These are phyloP conservation scores for Rhodotorula sp. DNA, from an alignment of 1,284 basidiomycete genomes.

Conservation along the genomic window DNA sequence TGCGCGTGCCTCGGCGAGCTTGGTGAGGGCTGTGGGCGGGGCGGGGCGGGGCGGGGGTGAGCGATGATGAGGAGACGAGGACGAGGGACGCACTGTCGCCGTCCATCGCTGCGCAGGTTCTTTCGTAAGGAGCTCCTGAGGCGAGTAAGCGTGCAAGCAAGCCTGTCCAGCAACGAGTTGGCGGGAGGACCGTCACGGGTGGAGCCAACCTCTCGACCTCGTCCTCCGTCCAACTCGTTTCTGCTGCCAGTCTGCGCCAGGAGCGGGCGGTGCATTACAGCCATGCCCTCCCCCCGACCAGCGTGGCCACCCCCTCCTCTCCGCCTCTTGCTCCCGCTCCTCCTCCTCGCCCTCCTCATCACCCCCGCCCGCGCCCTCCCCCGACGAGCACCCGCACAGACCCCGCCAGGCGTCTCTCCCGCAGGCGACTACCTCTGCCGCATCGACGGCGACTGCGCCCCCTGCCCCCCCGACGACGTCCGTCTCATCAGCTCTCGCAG, in stretches of 20 bases:
- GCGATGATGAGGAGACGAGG: not conserved
- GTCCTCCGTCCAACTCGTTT: too few species aligned
- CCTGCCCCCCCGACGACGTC: slow-evolving; percentile 28
- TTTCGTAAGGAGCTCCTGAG: too few species aligned
- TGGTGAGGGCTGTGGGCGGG: slow-evolving; percentile 9
- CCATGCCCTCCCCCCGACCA: not conserved
- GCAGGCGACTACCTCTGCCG: slow-evolving; percentile 33
- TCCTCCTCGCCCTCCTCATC: not conserved
- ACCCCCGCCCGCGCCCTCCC: not conserved
- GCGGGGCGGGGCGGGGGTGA: not conserved
- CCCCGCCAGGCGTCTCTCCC: slow-evolving; percentile 8
- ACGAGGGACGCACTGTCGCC: slow-evolving; percentile 3
- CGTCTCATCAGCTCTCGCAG: not conserved
- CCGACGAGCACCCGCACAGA: not conserved
- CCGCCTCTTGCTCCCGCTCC: not conserved
- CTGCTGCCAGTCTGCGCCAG: too few species aligned
- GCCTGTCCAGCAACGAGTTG: too few species aligned
- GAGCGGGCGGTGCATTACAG: too few species aligned
- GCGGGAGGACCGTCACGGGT: too few species aligned
- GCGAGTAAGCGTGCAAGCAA: too few species aligned
- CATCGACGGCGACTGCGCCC: slow-evolving; percentile 20
- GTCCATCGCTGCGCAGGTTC: slow-evolving; percentile 10
- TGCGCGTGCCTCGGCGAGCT: slow-evolving; percentile 26
- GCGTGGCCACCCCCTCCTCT: too few species aligned
- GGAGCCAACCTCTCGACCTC: too few species aligned